Percentiles rank a stretch among this genome's conserved stretches.
Evolutionary conservation across 129 eudicot genomes (phyloP).

Genomic region (Tagetes erecta): DNA sequence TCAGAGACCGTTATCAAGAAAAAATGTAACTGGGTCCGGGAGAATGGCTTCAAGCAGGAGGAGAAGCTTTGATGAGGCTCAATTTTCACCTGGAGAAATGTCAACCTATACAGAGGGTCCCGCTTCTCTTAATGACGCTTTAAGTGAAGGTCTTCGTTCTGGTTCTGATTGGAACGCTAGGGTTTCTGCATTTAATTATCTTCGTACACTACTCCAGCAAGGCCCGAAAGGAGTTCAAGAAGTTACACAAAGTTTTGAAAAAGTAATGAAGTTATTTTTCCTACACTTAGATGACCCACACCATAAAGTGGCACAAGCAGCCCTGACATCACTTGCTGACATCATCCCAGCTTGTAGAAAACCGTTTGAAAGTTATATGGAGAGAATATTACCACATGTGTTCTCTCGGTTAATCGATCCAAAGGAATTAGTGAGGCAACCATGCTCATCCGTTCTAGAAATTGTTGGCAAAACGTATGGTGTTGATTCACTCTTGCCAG

Average conservation of each 20-base stretch:
- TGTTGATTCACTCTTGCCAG: conserved; percentile 80
- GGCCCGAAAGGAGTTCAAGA: conserved; percentile 89
- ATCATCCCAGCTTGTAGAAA: conserved; percentile 85
- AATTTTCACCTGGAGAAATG: conserved; percentile 65
- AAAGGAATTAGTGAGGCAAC: conserved; percentile 79
- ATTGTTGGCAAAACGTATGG: conserved; percentile 88
- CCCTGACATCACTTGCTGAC: conserved; percentile 89
- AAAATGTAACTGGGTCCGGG: conserved; percentile 65
- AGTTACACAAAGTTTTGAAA: conserved; percentile 85
- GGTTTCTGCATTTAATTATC: conserved; percentile 90
- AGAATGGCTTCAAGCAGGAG: conserved; percentile 72
- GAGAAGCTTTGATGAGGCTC: conserved; percentile 90
- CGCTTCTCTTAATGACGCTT: conserved; percentile 78
- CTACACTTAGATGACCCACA: conserved; percentile 96
- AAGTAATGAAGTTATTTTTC: conserved; percentile 93
- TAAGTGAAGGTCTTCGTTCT: conserved; percentile 72
- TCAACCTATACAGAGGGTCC: conserved; percentile 79
- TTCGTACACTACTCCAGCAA: conserved; percentile 72
- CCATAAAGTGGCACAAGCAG: conserved; percentile 99
- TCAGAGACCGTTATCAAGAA: conserved; percentile 83
- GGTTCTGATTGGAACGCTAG: conserved; percentile 95
- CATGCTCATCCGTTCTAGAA: conserved; percentile 77
- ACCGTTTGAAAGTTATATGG: conserved; percentile 95
- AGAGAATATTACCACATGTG: conserved; percentile 90
- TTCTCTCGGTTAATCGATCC: conserved; percentile 94